These are phyloP conservation scores for Pyrenula massariospora DNA, from an alignment of 495 filamentous ascomycete species.

Conservation along the genomic window DNA sequence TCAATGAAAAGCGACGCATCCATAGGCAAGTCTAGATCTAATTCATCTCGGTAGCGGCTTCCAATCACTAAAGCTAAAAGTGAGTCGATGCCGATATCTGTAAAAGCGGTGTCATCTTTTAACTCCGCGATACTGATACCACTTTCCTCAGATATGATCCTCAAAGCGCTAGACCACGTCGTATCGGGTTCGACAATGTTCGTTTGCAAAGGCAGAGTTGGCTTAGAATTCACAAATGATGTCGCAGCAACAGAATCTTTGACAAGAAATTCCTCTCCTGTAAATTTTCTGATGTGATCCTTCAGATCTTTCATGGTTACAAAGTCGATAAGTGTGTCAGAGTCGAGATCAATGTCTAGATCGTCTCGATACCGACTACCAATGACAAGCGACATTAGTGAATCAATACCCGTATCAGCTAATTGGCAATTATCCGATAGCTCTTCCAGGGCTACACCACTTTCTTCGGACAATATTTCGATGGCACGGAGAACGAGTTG, in stretches of 20 bases:
- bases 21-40: constrained; percentile 34
- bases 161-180: constrained; percentile 30
- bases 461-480: constrained; percentile 9
- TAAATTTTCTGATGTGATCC: neutral
- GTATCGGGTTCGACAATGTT: constrained; percentile 17
- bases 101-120: constrained; percentile 34
- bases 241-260: constrained; percentile 6
- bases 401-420: constrained; percentile 48
- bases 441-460: constrained; percentile 4
- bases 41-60: constrained; percentile 31
- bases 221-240: neutral
- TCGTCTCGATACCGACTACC: constrained; percentile 43
- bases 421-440: constrained; percentile 37
- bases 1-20: constrained; percentile 47
- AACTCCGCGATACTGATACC: constrained; percentile 53
- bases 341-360: constrained; percentile 27
- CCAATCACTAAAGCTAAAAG: constrained; percentile 34
- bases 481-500: constrained; percentile 11
- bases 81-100: constrained; percentile 42
- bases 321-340: constrained; percentile 1
- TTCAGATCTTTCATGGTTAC: constrained; percentile 1
- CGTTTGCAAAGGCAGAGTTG: constrained; percentile 16
- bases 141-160: constrained; percentile 55
- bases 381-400: constrained; percentile 44
- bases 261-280: constrained; percentile 16